These are phyloP conservation scores for Hygrophoropsis aurantiaca DNA, from an alignment of 768 basidiomycete species.

Conservation along the genomic window DNA sequence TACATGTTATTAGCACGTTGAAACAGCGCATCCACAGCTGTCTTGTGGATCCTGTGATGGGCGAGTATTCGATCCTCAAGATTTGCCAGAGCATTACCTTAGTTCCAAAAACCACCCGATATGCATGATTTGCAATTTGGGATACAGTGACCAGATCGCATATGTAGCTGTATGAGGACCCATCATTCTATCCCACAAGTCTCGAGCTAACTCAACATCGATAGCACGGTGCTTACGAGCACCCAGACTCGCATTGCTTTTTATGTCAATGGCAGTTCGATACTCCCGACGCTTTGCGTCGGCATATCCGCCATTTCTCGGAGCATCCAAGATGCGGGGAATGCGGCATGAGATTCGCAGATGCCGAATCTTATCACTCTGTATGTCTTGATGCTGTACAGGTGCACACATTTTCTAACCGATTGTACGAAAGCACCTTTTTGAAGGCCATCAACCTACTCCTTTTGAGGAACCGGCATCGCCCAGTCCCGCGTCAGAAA, in stretches of 20 bases:
- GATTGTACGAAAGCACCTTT: constrained; percentile 21
- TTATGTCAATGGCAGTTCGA: constrained; percentile 42
- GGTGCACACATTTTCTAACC: no score
- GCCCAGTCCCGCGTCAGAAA: constrained; percentile 13
- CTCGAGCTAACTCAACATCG: not conserved
- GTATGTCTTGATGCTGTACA: no score
- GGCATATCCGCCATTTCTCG: constrained; percentile 42
- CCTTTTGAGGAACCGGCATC: constrained; percentile 15
- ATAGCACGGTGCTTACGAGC: constrained; percentile 29
- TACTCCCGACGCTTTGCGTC: constrained; percentile 31
- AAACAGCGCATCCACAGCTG: constrained; percentile 35
- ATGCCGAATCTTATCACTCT: constrained; percentile 34
- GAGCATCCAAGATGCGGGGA: constrained; percentile 45
- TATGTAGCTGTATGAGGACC: constrained; percentile 21
- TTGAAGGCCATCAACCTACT: constrained; percentile 22
- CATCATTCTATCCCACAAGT: no score
- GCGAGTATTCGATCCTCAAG: constrained; percentile 18
- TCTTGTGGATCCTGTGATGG: constrained; percentile 31
- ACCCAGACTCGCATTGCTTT: constrained; percentile 33
- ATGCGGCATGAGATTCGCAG: constrained; percentile 43
- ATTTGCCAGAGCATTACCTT: constrained; percentile 24
- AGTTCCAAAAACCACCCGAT: constrained; percentile 26
- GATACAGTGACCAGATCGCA: constrained; percentile 25
- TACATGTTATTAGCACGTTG: constrained; percentile 34
- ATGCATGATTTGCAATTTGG: constrained; percentile 24